Percentiles rank a stretch among this genome's conserved stretches.
Evolutionary conservation across 2,329 filamentous ascomycete genomes (phyloP).

Genomic region (Fusarium hostae): DNA sequence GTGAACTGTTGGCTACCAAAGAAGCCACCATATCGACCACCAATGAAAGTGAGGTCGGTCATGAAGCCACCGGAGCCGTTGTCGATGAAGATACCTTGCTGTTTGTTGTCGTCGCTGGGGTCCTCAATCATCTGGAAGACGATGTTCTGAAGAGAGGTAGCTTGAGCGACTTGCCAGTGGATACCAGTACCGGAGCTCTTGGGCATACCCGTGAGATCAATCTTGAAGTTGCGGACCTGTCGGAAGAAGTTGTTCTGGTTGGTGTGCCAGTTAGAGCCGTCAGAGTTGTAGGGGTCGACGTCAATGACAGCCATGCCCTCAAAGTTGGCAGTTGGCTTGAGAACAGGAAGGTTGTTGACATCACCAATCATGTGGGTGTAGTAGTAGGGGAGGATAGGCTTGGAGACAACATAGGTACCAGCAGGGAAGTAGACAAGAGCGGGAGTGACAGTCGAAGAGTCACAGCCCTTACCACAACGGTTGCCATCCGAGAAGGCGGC

Average conservation of each 20-base stretch:
- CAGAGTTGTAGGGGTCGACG: constrained; percentile 80
- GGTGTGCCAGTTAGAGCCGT: constrained; percentile 78
- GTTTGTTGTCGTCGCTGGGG: constrained; percentile 70
- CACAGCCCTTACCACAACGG: constrained; percentile 83
- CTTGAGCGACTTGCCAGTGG: constrained; percentile 89
- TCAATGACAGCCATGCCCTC: constrained; percentile 90
- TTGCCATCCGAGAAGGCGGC: constrained; percentile 78
- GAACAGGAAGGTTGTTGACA: constrained; percentile 73
- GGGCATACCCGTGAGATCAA: constrained; percentile 77
- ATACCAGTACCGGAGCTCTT: constrained; percentile 73
- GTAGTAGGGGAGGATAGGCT: constrained; percentile 85
- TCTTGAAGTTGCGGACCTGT: constrained; percentile 82
- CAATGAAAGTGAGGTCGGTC: constrained; percentile 84
- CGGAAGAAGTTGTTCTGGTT: constrained; percentile 90
- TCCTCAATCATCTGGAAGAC: constrained; percentile 81
- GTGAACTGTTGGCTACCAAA: constrained; percentile 91
- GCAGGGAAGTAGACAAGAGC: constrained; percentile 92
- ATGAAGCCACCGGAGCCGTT: constrained; percentile 88
- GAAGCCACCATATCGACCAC: constrained; percentile 81
- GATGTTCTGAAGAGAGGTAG: constrained; percentile 83
- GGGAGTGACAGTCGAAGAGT: constrained; percentile 84
- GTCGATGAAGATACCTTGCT: constrained; percentile 85
- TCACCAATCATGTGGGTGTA: constrained; percentile 95
- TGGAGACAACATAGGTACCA: constrained; percentile 84
- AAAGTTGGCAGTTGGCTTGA: constrained; percentile 80